These are phyloP conservation scores for Francoa sonchifolia DNA, from an alignment of 441 rosid species.

Conservation along the genomic window DNA sequence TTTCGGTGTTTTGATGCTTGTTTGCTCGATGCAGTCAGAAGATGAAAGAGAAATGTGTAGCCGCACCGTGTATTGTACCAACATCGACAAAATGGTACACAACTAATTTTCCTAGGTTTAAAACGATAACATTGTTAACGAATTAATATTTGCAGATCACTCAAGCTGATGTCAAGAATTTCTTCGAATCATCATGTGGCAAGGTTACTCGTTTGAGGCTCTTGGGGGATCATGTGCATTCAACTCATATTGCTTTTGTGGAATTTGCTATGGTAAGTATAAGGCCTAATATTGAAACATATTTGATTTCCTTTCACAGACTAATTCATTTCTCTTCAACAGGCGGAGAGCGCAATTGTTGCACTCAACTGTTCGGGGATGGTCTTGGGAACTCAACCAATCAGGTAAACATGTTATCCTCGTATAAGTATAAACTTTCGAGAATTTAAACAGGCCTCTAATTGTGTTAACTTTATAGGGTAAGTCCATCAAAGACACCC, in stretches of 20 bases:
- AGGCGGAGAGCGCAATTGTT: background rate
- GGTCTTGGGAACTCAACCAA: background rate
- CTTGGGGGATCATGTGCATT: conserved; percentile 35
- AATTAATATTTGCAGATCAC: conserved; percentile 48
- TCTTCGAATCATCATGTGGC: conserved; percentile 77
- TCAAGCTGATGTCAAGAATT: conserved; percentile 63
- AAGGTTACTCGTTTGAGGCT: conserved; percentile 60
- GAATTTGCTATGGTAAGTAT: conserved; percentile 45
- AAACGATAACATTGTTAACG: too few relatives aligned
- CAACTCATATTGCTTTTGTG: conserved; percentile 41
- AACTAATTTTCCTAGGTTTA: background rate
- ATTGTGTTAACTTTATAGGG: background rate
- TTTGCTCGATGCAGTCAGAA: conserved; percentile 34
- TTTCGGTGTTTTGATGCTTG: background rate
- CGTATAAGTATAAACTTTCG: background rate
- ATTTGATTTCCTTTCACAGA: too few relatives aligned
- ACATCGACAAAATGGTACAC: conserved; percentile 10
- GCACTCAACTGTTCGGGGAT: background rate
- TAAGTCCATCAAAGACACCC: background rate
- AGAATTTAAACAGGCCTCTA: background rate
- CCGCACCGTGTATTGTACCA: conserved; percentile 16
- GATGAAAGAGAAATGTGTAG: conserved; percentile 50
- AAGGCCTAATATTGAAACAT: too few relatives aligned
- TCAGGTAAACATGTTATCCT: background rate
- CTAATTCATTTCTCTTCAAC: too few relatives aligned